phyloP scores from a whole-genome alignment of 2,329 filamentous ascomycete genomes.

The Phaeosphaeriaceae sp. region DNA sequence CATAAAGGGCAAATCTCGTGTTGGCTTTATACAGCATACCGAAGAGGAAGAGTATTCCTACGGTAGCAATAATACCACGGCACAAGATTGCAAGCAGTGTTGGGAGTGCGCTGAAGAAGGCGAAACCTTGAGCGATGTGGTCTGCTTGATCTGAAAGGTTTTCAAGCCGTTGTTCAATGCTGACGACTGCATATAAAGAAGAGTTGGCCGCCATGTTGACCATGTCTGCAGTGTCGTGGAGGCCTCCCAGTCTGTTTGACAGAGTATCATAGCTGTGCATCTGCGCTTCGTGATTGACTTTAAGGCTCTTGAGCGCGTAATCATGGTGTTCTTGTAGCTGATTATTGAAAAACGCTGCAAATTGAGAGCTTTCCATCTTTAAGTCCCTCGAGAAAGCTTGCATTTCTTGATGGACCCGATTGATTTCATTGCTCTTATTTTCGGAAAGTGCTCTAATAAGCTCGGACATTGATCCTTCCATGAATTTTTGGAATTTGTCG shows the following conservation, averaged over 20 bases:
- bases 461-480: slow-evolving; percentile 24
- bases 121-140: slow-evolving; percentile 27
- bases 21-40: slow-evolving; percentile 22
- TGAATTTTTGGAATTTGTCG: slow-evolving; percentile 27
- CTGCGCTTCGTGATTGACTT: slow-evolving; percentile 26
- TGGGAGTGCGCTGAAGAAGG: slow-evolving; percentile 28
- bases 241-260: slow-evolving; percentile 15
- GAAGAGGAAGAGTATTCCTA: slow-evolving; percentile 17
- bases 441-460: slow-evolving; percentile 24
- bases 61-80: slow-evolving; percentile 8
- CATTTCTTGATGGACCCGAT: slow-evolving; percentile 22
- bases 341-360: slow-evolving; percentile 17
- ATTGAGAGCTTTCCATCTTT: slow-evolving; percentile 22
- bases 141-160: slow-evolving; percentile 27
- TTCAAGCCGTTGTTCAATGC: slow-evolving; percentile 24
- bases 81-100: slow-evolving; percentile 13
- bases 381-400: slow-evolving; percentile 27
- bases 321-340: slow-evolving; percentile 27
- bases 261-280: slow-evolving; percentile 22
- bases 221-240: slow-evolving; percentile 15
- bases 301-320: slow-evolving; percentile 13
- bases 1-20: slow-evolving; percentile 19
- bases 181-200: slow-evolving; percentile 22
- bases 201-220: slow-evolving; percentile 17
- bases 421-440: slow-evolving; percentile 22